Percentiles rank a stretch among this genome's conserved stretches.
Evolutionary conservation across 768 basidiomycete species (phyloP).

Genomic region (Saitozyma sp.): DNA sequence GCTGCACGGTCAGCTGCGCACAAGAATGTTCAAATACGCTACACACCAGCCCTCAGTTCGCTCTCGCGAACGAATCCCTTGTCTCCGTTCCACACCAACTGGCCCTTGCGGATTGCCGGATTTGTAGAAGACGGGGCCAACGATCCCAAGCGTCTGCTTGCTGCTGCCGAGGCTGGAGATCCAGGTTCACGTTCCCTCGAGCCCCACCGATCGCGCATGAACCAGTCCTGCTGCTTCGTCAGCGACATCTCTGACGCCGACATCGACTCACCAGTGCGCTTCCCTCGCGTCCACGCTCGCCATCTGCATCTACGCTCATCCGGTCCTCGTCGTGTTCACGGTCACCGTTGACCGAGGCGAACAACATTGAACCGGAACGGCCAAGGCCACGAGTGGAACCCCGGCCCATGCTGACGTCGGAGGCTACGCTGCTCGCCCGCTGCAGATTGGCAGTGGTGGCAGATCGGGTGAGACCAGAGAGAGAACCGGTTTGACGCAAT

Average conservation of each 20-base stretch:
- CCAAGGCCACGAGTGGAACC: slow-evolving; percentile 16
- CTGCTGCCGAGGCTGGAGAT: slow-evolving; percentile 31
- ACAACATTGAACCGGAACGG: neutral
- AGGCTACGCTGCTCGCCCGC: slow-evolving; percentile 21
- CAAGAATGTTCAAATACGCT: neutral
- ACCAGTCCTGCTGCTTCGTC: slow-evolving; percentile 35
- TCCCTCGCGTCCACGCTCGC: slow-evolving; percentile 11
- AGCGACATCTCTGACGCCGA: neutral
- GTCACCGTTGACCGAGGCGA: slow-evolving; percentile 10
- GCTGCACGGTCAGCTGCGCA: slow-evolving; percentile 14
- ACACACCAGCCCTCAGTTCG: slow-evolving; percentile 33
- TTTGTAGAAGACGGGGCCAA: slow-evolving; percentile 21
- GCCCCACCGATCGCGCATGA: slow-evolving; percentile 42
- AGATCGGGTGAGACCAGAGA: slow-evolving; percentile 31
- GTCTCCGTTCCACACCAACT: slow-evolving; percentile 41
- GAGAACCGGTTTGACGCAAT: slow-evolving; percentile 4
- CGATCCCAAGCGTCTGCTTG: slow-evolving; percentile 19
- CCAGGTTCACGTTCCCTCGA: slow-evolving; percentile 5
- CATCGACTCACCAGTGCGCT: slow-evolving; percentile 32
- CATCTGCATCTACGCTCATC: slow-evolving; percentile 38
- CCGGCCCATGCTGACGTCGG: slow-evolving; percentile 37
- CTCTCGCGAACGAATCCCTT: slow-evolving; percentile 44
- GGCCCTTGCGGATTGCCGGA: slow-evolving; percentile 39
- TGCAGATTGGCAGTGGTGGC: slow-evolving; percentile 33
- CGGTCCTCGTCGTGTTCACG: slow-evolving; percentile 23